phyloP scores from a whole-genome alignment of 345 rosid genomes.

The Gossypium herbaceum region DNA sequence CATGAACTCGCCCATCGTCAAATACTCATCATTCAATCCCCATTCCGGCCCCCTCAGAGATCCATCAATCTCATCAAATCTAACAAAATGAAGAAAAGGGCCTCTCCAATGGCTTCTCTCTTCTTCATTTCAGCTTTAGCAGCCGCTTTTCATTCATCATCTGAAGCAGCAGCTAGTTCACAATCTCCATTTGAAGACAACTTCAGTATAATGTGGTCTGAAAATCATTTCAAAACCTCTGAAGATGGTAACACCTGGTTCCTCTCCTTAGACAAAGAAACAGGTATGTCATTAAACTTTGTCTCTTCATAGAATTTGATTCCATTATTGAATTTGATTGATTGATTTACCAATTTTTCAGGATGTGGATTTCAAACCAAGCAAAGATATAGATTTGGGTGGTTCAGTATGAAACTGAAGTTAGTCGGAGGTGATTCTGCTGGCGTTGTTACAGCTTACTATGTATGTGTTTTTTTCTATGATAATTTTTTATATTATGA shows the following conservation, averaged over 20 bases:
- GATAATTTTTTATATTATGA: too few relatives aligned
- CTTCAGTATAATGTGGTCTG: conserved; percentile 91
- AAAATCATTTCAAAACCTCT: conserved; percentile 85
- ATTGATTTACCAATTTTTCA: conserved; percentile 10
- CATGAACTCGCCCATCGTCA: conserved; percentile 2
- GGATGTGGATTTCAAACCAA: conserved; percentile 98
- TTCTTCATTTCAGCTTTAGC: conserved; percentile 33
- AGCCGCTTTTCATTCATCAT: conserved; percentile 20
- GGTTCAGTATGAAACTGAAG: conserved; percentile 98
- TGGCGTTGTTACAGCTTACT: conserved; percentile 95
- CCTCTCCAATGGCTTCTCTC: conserved; percentile 34
- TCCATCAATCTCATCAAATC: conserved; percentile 15
- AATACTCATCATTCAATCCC: conserved; percentile 23
- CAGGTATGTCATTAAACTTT: conserved; percentile 41
- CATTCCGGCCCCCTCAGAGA: conserved; percentile 12
- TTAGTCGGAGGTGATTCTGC: conserved; percentile 96
- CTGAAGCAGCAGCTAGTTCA: conserved; percentile 39
- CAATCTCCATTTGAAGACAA: conserved; percentile 71
- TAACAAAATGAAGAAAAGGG: conserved; percentile 29
- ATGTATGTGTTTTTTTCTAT: conserved; percentile 38
- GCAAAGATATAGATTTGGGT: conserved; percentile 86
- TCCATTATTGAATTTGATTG: neutral
- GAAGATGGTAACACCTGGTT: conserved; percentile 97
- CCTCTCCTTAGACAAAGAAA: conserved; percentile 81
- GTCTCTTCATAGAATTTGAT: neutral